Evolutionary conservation across 768 basidiomycete genomes (phyloP), one percentile per base, ranked within the genome.

Genomic region (Termitomyces sp.): DNA sequence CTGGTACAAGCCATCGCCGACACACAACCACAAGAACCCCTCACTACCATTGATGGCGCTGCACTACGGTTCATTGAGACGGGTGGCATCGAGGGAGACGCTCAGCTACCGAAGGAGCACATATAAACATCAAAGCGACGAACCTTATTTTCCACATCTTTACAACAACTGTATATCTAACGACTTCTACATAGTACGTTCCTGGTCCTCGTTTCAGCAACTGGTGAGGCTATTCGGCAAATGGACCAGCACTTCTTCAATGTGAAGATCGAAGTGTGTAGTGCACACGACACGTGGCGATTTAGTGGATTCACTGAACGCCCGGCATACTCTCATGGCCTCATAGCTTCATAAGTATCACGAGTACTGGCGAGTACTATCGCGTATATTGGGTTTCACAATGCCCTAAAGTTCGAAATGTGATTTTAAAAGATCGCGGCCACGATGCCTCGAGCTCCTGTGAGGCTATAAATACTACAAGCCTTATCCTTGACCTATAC

Each of bases 31-130:
- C 56, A 20, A 9, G 2, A 53, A 36, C 36, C 53, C 31, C 58
- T 47, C 11, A 40, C 56, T 31, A 48, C 10, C n/a, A 29, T 74
- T 20, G 71, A 72, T 55, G 70, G 69, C 15, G 67, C 68, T 2
- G 71, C 73, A 14, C 66, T 66, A 38, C 69, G 63, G 20, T 75
- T 75, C 55, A 72, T 76, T 29, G 74, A 75, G 63, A 71, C 72
- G 2, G 75, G 75, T 9, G 74, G 75, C 7, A 48, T 69, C n/a
- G 59, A 49, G 12, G 65, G 62, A 17, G 37, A 37, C 3, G 54
- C 59, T 29, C 57, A 65, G 50, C 59, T 64, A 60, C 61, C 63
- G 15, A 64, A 57, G 58, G 59, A 64, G 25, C 57, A 52, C 32
- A 10, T 32, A 32, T 54, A 43, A 12, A 38, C 7, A 59, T 38